Conservation (phyloP, 139 green algal species). For the Coccomyxa sp. region DNA sequence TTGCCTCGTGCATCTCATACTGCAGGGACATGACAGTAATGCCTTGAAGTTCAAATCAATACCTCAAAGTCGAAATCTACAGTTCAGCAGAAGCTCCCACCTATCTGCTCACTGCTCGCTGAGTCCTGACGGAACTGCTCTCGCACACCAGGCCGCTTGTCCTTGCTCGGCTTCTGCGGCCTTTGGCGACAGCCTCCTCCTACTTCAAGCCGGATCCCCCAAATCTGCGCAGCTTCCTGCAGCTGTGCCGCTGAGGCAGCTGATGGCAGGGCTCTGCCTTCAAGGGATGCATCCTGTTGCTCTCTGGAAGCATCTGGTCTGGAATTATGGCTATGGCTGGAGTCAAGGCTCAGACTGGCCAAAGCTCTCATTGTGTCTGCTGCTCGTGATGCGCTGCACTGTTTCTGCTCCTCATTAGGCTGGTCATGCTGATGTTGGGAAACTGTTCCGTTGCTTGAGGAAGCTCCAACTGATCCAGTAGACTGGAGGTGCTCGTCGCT, state of each 20-base stretch:
- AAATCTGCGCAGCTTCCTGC: neutral
- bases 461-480: too few species aligned
- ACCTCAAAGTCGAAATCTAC: neutral
- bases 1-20: neutral
- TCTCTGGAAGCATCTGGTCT: too few species aligned
- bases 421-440: neutral
- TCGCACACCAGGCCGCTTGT: neutral
- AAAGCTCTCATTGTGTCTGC: neutral
- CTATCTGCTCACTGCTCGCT: neutral
- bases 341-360: neutral
- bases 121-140: neutral
- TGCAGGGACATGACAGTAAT: neutral
- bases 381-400: neutral
- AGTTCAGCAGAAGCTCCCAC: neutral
- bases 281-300: neutral
- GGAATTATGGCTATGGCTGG: too few species aligned
- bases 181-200: neutral
- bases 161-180: neutral
- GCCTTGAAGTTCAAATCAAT: neutral
- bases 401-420: neutral
- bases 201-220: conserved; percentile 13
- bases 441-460: too few species aligned
- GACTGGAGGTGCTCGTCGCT: too few species aligned
- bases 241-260: neutral
- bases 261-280: neutral